Evolutionary conservation across 208 protist species (phyloP).

Genomic region (Trypanosoma caninum): DNA sequence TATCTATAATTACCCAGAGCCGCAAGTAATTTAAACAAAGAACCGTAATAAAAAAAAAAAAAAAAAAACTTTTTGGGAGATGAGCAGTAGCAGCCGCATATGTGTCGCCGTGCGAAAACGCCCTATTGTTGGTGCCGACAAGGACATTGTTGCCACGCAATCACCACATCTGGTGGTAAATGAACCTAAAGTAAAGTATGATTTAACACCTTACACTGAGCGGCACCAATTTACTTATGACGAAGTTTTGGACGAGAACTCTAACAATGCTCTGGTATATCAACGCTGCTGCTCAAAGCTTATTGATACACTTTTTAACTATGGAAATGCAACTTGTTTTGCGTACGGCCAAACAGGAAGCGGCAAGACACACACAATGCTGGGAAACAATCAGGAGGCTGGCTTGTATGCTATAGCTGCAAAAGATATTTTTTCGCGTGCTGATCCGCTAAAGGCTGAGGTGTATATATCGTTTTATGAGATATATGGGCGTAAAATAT

Average conservation of each 20-base stretch:
- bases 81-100: conserved; percentile 76
- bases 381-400: conserved; percentile 76
- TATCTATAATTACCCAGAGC: too few relatives aligned
- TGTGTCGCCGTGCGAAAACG: conserved; percentile 91
- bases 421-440: conserved; percentile 91
- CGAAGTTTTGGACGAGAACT: conserved; percentile 90
- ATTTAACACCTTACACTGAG: conserved; percentile 96
- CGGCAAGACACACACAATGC: conserved; percentile 94
- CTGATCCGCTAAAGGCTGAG: conserved; percentile 48
- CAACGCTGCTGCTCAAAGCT: conserved; percentile 90
- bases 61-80: conserved; percentile 3
- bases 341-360: conserved; percentile 97
- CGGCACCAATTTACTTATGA: conserved; percentile 96
- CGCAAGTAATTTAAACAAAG: not conserved
- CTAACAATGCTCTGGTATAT: conserved; percentile 93
- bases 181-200: conserved; percentile 94
- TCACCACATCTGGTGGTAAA: conserved; percentile 78
- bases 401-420: conserved; percentile 95
- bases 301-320: conserved; percentile 94
- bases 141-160: conserved; percentile 83
- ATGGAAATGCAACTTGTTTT: conserved; percentile 96
- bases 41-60: conserved; percentile 10
- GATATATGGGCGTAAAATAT: conserved; percentile 97
- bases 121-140: conserved; percentile 60
- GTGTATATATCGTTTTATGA: conserved; percentile 94